Percentiles rank a stretch among this genome's conserved stretches.
Conservation (phyloP, 257 asterid species). For the Lycium barbarum region DNA sequence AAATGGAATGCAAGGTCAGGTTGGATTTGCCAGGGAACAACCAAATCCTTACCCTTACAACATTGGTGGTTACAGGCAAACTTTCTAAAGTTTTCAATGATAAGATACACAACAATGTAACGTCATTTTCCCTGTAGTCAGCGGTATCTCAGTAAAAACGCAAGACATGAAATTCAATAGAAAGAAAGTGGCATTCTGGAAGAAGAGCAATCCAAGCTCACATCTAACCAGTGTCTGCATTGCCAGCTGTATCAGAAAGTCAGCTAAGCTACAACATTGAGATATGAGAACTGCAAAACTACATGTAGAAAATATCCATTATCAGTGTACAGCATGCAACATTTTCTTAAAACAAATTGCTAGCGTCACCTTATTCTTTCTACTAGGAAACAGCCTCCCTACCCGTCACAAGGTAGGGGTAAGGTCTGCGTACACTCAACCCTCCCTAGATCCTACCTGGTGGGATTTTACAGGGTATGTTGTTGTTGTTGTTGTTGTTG, state of each 20-base stretch:
- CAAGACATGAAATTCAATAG: constrained; percentile 7
- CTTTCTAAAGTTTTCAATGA: constrained; percentile 36
- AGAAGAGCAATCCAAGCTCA: constrained; percentile 22
- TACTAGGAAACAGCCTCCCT: not conserved
- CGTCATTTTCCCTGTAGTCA: not conserved
- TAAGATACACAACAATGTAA: constrained; percentile 7
- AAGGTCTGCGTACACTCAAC: too few relatives aligned
- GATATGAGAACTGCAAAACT: constrained; percentile 24
- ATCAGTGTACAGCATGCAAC: constrained; percentile 26
- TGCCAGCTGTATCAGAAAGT: constrained; percentile 7
- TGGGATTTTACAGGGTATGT: too few relatives aligned
- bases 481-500: too few relatives aligned
- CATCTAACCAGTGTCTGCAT: constrained; percentile 10
- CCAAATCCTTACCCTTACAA: constrained; percentile 49
- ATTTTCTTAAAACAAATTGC: constrained; percentile 13
- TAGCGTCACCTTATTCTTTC: not conserved
- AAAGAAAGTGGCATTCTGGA: constrained; percentile 14
- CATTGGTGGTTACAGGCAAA: constrained; percentile 55
- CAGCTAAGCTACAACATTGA: constrained; percentile 2
- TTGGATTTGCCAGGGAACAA: constrained; percentile 51
- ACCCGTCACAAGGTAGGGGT: too few relatives aligned
- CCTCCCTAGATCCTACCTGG: too few relatives aligned
- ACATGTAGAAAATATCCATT: constrained; percentile 21
- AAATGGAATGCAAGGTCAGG: constrained; percentile 87
- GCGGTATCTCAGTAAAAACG: not conserved